phyloP scores from a whole-genome alignment of 768 basidiomycete species.

The Lactarius vividus region DNA sequence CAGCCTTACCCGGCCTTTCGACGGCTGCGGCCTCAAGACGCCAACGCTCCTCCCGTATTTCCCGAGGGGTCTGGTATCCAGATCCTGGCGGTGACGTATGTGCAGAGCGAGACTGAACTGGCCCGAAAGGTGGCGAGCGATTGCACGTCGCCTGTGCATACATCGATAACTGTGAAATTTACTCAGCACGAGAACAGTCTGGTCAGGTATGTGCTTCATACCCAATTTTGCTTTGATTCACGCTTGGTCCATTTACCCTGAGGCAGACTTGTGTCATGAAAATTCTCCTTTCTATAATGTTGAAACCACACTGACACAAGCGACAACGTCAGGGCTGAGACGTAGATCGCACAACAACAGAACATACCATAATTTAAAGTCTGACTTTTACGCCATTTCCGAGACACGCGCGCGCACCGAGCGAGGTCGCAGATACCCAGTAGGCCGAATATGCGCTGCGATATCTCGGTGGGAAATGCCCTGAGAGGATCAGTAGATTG shows the following conservation, averaged over 20 bases:
- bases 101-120: constrained; percentile 42
- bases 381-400: constrained; percentile 86
- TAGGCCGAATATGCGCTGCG: constrained; percentile 69
- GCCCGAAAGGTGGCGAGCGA: constrained; percentile 40
- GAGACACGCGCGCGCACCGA: constrained; percentile 74
- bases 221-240: constrained; percentile 95
- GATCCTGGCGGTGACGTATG: constrained; percentile 46
- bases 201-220: constrained; percentile 34
- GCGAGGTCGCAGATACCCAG: constrained; percentile 67
- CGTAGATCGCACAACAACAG: neutral
- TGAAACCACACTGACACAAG: constrained; percentile 82
- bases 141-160: constrained; percentile 23
- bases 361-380: constrained; percentile 83
- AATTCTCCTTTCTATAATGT: constrained; percentile 82
- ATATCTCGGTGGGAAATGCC: constrained; percentile 75
- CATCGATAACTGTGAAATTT: constrained; percentile 5
- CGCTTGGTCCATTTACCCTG: constrained; percentile 88
- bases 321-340: neutral
- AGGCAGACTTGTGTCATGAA: constrained; percentile 75
- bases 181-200: neutral
- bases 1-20: constrained; percentile 65
- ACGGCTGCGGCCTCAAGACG: constrained; percentile 48
- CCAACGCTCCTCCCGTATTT: constrained; percentile 79
- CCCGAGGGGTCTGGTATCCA: constrained; percentile 77
- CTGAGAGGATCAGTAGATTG: constrained; percentile 56